Evolutionary conservation across 352 stramenopile species (phyloP).

Genomic region (Peronosclerospora sorghi): DNA sequence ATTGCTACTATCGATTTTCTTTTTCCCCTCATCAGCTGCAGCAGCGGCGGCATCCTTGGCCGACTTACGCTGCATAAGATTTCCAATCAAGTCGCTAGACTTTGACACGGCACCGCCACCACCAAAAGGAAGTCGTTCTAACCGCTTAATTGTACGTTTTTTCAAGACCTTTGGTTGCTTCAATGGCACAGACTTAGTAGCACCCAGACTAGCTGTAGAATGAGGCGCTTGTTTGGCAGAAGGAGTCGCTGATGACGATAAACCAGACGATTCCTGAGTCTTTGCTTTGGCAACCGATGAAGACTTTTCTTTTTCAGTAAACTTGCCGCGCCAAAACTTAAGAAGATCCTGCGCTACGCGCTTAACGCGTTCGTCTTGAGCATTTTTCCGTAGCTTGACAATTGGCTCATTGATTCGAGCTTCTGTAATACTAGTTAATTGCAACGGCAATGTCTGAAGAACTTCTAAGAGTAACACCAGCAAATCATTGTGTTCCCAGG

Average conservation of each 20-base stretch:
- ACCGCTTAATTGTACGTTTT: constrained; percentile 62
- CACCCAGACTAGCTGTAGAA: constrained; percentile 5
- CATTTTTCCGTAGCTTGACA: constrained; percentile 74
- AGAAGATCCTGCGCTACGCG: constrained; percentile 71
- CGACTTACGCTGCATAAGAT: constrained; percentile 76
- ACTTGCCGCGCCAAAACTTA: constrained; percentile 76
- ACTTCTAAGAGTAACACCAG: constrained; percentile 74
- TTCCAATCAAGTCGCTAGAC: constrained; percentile 72
- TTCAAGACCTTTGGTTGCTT: constrained; percentile 43
- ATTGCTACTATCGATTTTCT: constrained; percentile 19
- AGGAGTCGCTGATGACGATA: constrained; percentile 10
- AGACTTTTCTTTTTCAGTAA: constrained; percentile 73
- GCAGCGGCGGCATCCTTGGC: constrained; percentile 45
- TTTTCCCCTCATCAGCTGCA: constrained; percentile 23
- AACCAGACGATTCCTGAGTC: constrained; percentile 2
- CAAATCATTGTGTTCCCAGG: constrained; percentile 73
- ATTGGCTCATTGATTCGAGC: constrained; percentile 83
- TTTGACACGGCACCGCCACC: constrained; percentile 47
- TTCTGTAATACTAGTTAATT: constrained; percentile 82
- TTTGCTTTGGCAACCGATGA: constrained; percentile 17
- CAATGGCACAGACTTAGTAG: constrained; percentile 4
- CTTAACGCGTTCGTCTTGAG: constrained; percentile 67
- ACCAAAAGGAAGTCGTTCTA: constrained; percentile 59
- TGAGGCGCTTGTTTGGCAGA: constrained; percentile 12
- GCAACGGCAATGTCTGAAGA: constrained; percentile 66